Evolutionary conservation across 805 yeast genomes (phyloP), one percentile per base, ranked within the genome.

Genomic region (Yarrowia keelungensis): DNA sequence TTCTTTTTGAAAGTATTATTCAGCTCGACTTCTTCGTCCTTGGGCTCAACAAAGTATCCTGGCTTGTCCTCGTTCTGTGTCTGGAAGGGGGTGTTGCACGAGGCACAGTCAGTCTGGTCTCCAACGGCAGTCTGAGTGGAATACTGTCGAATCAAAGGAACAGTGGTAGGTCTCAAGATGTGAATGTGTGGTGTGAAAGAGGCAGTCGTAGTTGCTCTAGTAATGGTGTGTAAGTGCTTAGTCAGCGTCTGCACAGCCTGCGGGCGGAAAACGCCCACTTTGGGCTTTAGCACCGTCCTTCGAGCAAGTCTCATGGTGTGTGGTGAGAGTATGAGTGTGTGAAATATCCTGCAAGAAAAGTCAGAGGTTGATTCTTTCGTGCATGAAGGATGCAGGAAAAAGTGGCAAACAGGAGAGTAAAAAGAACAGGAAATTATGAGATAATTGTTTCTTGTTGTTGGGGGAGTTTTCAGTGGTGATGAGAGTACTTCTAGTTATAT

Each of bases 71-170:
- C 16, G 16, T 59, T 35, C n/a, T 5, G 7, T 2, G 41, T 56
- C 14, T 59, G 65, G 15, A 59, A 59, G 2, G 42, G 51, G 0
- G 51, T 59, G 51, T 59, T 59, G 42, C 65, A 59, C 5, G 65
- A 59, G 7, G 42, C 65, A 35, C 65, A 59, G 12, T 43, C 16
- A 8, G 38, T 56, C n/a, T 53, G 59, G 8, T 54, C 58, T 14
- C 19, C 19, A 14, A 32, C 47, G 1, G 10, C 11, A 2, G 32
- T 5, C 26, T 10, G n/a, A 9, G 58, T 51, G 7, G 58, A 51
- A 8, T n/a, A 16, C 11, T 35, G 38, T 16, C 56, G 16, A n/a
- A 32, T 8, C 5, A 26, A 26, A 26, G 39, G 36, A 15, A 7
- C 5, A 9, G 56, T 7, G 15, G 32, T 45, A 11, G 32, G 1